Evolutionary conservation across 257 asterid genomes (phyloP), one percentile per base, ranked within the genome.

Genomic region (Solanum clarkiae): DNA sequence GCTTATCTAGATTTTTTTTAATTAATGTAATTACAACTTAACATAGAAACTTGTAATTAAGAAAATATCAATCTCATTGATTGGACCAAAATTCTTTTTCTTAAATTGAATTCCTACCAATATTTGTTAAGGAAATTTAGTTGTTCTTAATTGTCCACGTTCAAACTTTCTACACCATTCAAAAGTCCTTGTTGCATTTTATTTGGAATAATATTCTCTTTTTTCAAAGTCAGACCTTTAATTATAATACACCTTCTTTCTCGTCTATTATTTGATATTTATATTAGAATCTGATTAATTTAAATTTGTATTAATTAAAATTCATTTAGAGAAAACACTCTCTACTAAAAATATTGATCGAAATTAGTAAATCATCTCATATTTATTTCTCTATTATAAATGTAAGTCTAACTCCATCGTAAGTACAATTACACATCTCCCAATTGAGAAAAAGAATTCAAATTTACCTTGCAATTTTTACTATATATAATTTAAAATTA

Each of bases 21-120:
- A 6, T 49, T 1, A 8, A 20, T 57, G 20, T 57, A n/a, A n/a
- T 1, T 2, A 57, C 4, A 8, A 20, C 3, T 10, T 0, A 59
- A 59, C n/a, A n/a, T n/a, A 0, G 0, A 59, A 4, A n/a, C 0
- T n/a, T 59, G 0, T n/a, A 1, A n/a, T 8, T 59, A n/a, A 45
- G 10, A 59, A n/a, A 8, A 56, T 20, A 59, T 8, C 0, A n/a
- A 10, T 0, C 1, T 20, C 15, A 20, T 59, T 59, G 10, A 22
- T 16, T 68, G 77, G 77, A 36, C 51, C 24, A 17, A 69, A 49
- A 4, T 36, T 4, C 15, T 17, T 68, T 32, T 68, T 0, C 4
- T 26, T 9, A 4, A 3, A 11, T 75, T 75, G 15, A 75, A 75
- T 75, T 75, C 44, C 82, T 7, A 49, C 22, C 44, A 22, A 49